phyloP scores from a whole-genome alignment of 768 basidiomycete species.

The Coprinellus micaceus region DNA sequence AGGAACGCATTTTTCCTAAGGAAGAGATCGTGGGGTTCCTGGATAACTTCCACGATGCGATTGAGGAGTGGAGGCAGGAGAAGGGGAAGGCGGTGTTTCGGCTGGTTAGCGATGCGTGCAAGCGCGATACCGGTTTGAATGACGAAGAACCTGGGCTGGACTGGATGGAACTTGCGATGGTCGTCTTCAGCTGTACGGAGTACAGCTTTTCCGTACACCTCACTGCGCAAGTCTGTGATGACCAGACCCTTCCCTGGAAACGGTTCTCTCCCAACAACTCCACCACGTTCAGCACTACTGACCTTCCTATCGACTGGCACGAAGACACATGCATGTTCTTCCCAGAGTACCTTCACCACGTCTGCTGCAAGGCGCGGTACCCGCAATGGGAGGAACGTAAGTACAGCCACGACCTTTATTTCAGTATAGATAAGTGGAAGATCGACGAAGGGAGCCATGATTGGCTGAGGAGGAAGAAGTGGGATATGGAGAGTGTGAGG shows the following conservation, averaged over 20 bases:
- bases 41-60: not conserved
- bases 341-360: no score
- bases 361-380: no score
- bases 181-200: no score
- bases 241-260: no score
- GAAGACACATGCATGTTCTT: no score
- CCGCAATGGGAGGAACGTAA: not conserved
- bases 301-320: no score
- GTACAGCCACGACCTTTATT: not conserved
- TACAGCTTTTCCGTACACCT: no score
- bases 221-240: no score
- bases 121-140: not conserved
- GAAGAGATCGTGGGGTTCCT: not conserved
- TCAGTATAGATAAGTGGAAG: slow-evolving; percentile 15
- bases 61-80: not conserved
- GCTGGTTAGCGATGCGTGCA: no score
- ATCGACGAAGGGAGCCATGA: not conserved
- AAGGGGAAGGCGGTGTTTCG: not conserved
- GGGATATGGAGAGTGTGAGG: slow-evolving; percentile 16
- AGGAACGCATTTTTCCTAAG: not conserved
- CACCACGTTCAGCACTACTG: no score
- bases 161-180: no score
- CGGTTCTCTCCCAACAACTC: no score
- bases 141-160: not conserved
- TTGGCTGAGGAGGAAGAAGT: not conserved